These are phyloP conservation scores for Sphagnum fallax DNA, from an alignment of 228 moss, liverwort and hornwort species.

Conservation along the genomic window DNA sequence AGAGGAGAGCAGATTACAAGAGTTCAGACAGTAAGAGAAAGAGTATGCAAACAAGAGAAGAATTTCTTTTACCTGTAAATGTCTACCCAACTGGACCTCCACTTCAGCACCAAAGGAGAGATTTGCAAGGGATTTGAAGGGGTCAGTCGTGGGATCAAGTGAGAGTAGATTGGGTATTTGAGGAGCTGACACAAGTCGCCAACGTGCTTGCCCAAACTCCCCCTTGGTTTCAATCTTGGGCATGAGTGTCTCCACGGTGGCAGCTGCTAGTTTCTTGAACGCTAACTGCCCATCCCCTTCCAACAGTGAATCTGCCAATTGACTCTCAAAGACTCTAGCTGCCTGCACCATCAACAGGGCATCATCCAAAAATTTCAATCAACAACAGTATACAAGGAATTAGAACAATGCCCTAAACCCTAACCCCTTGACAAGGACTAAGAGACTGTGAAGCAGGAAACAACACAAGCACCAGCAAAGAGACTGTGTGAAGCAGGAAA, in stretches of 20 bases:
- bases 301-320: slow-evolving; percentile 87
- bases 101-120: slow-evolving; percentile 99
- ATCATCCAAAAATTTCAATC: background rate
- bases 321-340: slow-evolving; percentile 87
- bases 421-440: too few species aligned
- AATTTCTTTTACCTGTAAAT: slow-evolving; percentile 61
- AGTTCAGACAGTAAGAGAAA: too few species aligned
- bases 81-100: slow-evolving; percentile 94
- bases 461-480: too few species aligned
- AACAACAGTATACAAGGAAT: background rate
- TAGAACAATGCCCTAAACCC: too few species aligned
- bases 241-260: slow-evolving; percentile 97
- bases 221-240: slow-evolving; percentile 98
- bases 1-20: too few species aligned
- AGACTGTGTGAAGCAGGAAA: too few species aligned
- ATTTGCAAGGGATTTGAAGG: slow-evolving; percentile 97
- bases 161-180: slow-evolving; percentile 97
- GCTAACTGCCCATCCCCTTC: slow-evolving; percentile 99
- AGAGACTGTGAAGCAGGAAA: too few species aligned
- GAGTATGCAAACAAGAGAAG: too few species aligned
- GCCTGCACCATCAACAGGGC: slow-evolving; percentile 37
- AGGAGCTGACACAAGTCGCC: slow-evolving; percentile 98
- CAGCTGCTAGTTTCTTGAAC: slow-evolving; percentile 94
- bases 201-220: slow-evolving; percentile 96
- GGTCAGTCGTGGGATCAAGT: slow-evolving; percentile 94